phyloP scores from a whole-genome alignment of 2,329 filamentous ascomycete species.

The Tolypocladium endophyticum region DNA sequence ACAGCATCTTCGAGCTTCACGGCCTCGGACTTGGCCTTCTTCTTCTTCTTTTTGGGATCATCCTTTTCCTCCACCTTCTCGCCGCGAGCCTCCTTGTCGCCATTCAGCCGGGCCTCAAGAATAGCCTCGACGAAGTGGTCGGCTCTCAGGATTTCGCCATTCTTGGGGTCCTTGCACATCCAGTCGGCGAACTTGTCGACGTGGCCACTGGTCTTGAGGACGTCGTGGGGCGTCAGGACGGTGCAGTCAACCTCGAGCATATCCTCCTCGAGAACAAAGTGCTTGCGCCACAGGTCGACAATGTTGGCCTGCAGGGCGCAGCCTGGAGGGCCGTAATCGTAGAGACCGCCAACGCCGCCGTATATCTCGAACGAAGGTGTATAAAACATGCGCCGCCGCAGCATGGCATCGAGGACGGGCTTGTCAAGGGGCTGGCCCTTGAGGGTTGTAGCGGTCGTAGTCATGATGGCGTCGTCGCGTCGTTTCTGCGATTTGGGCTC shows the following conservation, averaged over 20 bases:
- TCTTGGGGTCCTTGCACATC: slow-evolving; percentile 99
- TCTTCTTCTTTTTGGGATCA: slow-evolving; percentile 67
- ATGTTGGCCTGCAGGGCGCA: slow-evolving; percentile 81
- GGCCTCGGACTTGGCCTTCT: slow-evolving; percentile 73
- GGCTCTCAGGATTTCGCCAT: slow-evolving; percentile 88
- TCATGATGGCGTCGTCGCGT: slow-evolving; percentile 24
- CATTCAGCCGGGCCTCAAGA: slow-evolving; percentile 76
- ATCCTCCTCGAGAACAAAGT: slow-evolving; percentile 85
- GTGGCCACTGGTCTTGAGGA: slow-evolving; percentile 92
- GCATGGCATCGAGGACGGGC: slow-evolving; percentile 68
- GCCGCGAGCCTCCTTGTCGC: slow-evolving; percentile 85
- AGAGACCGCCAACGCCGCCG: slow-evolving; percentile 77
- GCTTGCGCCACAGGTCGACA: slow-evolving; percentile 81
- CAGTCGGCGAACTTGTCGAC: slow-evolving; percentile 97
- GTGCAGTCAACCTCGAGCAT: slow-evolving; percentile 95
- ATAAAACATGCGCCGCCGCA: slow-evolving; percentile 85
- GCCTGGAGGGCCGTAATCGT: slow-evolving; percentile 87
- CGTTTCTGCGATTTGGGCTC: slow-evolving; percentile 14
- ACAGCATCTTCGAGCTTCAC: slow-evolving; percentile 81
- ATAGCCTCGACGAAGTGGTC: slow-evolving; percentile 96
- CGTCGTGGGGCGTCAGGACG: slow-evolving; percentile 83
- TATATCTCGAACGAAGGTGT: slow-evolving; percentile 96
- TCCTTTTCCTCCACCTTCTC: slow-evolving; percentile 70
- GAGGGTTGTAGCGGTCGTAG: slow-evolving; percentile 57
- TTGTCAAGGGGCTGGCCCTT: slow-evolving; percentile 87